Evolutionary conservation across 805 yeast species (phyloP), one percentile per base, ranked within the genome.

Genomic region (Yarrowia alimentaria): DNA sequence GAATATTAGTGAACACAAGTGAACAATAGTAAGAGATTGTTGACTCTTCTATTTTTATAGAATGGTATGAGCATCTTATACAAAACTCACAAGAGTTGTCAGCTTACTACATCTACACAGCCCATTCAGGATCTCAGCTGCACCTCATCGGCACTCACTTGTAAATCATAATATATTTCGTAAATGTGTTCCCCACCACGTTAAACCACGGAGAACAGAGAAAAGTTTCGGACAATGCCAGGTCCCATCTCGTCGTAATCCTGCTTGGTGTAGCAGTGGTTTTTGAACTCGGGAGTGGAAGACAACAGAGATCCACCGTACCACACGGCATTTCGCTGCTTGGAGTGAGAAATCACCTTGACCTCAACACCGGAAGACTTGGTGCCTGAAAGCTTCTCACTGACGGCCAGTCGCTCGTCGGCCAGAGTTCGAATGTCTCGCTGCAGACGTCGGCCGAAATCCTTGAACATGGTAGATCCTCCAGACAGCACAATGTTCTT

Each of bases 301-400:
- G 99, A 98, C 64, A 93, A 76, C 59, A 93, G 73, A 16, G 95
- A 85, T 59, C 99, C 99, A 60, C 99, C 99, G 66, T 91, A 93
- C 99, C 99, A 93, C 54, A 93, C 99, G 3, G 99, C 99, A 64
- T 93, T 88, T 67, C 96, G 80, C 73, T 93, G 99, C 70, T 93
- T 85, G 74, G 91, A 89, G 72, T 93, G 99, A 21, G 95, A 81
- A 58, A 93, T 90, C 55, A 93, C 99, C 70, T 87, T 94, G 52
- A 93, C 99, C 53, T 89, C 95, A 47, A 93, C 94, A 66, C 99
- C 99, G 22, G 94, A 84, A 19, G 94, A 82, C 52, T 83, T 83
- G 12, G 80, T 72, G 30, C 81, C 81, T 61, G 89, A 80, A 54
- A 82, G 71, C 60, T 74, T 73, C 70, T 93, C 99, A 65, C 90